A percentile compares a stretch with the other conserved stretches of the same genome.
Conservation (phyloP, 2,329 filamentous ascomycete species). For the Daldinia eschscholtzii region DNA sequence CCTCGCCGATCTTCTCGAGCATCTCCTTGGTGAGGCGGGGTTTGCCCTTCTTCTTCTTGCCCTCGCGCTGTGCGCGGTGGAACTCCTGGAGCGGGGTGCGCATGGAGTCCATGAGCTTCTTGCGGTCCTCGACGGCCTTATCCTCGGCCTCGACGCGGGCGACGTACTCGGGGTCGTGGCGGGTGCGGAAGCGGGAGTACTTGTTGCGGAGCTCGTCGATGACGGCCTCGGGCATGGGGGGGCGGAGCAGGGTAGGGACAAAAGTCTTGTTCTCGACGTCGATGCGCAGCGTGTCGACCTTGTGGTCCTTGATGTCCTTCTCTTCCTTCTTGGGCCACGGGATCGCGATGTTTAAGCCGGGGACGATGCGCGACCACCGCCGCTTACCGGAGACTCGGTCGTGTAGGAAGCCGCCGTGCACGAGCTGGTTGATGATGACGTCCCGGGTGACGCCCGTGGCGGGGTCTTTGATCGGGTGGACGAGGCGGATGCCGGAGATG, state of each 20-base stretch:
- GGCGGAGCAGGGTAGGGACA: slow-evolving; percentile 78
- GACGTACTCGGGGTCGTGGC: slow-evolving; percentile 82
- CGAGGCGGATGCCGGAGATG: slow-evolving; percentile 81
- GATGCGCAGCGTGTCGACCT: slow-evolving; percentile 79
- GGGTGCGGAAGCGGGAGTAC: slow-evolving; percentile 83
- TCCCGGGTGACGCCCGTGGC: slow-evolving; percentile 75
- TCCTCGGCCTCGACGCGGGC: slow-evolving; percentile 72
- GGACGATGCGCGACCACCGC: slow-evolving; percentile 71
- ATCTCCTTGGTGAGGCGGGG: slow-evolving; percentile 69
- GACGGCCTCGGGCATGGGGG: slow-evolving; percentile 83
- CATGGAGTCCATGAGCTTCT: slow-evolving; percentile 55
- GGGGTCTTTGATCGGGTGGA: slow-evolving; percentile 78
- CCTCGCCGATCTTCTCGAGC: slow-evolving; percentile 71
- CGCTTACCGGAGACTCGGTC: slow-evolving; percentile 64
- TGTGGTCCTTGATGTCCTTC: slow-evolving; percentile 65
- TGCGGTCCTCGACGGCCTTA: slow-evolving; percentile 58
- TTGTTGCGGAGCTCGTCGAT: slow-evolving; percentile 88
- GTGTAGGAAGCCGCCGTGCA: slow-evolving; percentile 63
- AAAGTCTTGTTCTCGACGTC: slow-evolving; percentile 82
- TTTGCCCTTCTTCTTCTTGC: slow-evolving; percentile 66
- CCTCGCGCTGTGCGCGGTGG: slow-evolving; percentile 66
- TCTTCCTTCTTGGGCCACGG: slow-evolving; percentile 77
- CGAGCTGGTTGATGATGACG: slow-evolving; percentile 80
- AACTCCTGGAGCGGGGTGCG: slow-evolving; percentile 70
- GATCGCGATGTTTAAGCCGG: slow-evolving; percentile 78